Evolutionary conservation across 371 early-diverging fungal species (phyloP).

Genomic region (Smittium culicis): DNA sequence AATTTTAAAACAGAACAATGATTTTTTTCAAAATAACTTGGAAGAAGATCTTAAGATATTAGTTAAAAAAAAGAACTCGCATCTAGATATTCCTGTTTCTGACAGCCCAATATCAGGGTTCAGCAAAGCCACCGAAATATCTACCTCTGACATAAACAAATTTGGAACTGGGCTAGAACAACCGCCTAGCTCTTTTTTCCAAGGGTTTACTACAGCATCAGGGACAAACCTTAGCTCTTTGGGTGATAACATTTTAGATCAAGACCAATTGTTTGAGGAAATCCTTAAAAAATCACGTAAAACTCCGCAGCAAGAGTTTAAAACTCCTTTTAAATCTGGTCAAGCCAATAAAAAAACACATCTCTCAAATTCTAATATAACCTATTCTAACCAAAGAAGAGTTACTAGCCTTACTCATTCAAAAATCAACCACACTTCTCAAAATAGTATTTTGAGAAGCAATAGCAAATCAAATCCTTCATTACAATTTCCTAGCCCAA

Average conservation of each 20-base stretch:
- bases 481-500: too few species aligned
- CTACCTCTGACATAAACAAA: too few species aligned
- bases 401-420: neutral
- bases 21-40: neutral
- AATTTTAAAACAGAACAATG: neutral
- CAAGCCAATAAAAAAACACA: neutral
- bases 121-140: too few species aligned
- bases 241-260: neutral
- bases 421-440: neutral
- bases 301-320: neutral
- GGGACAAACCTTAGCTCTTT: neutral
- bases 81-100: too few species aligned
- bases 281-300: neutral
- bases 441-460: neutral
- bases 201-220: neutral
- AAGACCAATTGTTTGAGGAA: constrained; percentile 3
- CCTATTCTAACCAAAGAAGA: neutral
- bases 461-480: neutral
- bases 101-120: too few species aligned
- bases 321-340: constrained; percentile 5
- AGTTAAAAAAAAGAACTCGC: neutral
- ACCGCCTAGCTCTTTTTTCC: neutral
- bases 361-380: neutral
- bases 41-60: neutral
- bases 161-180: too few species aligned